These are phyloP conservation scores for Globisporangium paroecandrum DNA, from an alignment of 352 stramenopile species.

Conservation along the genomic window DNA sequence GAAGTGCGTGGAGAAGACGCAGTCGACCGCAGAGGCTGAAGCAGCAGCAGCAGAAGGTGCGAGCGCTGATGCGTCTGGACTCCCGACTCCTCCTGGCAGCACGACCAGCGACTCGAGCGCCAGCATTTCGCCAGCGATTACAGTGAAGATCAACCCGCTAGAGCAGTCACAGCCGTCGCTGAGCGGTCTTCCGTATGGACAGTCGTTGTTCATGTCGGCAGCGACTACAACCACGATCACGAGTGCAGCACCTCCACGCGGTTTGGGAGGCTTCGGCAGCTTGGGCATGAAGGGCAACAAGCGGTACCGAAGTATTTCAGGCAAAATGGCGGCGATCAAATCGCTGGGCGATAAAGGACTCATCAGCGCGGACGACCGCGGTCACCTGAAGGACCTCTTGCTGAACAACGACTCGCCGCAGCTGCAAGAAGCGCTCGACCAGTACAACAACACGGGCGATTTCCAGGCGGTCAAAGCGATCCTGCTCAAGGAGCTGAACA, in stretches of 20 bases:
- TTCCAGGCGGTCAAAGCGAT: conserved; percentile 73
- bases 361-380: conserved; percentile 65
- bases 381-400: conserved; percentile 71
- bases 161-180: neutral
- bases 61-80: too few relatives aligned
- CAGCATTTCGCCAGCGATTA: neutral
- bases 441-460: conserved; percentile 75
- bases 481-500: conserved; percentile 58
- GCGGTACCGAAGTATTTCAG: conserved; percentile 69
- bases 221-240: neutral
- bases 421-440: conserved; percentile 70
- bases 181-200: conserved; percentile 17
- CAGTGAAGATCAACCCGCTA: conserved; percentile 2
- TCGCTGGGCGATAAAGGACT: conserved; percentile 67
- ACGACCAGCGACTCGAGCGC: conserved; percentile 1
- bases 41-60: conserved; percentile 1
- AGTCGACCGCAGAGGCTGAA: neutral
- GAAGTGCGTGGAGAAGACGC: conserved; percentile 22
- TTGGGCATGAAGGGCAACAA: conserved; percentile 64
- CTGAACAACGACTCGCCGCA: conserved; percentile 75
- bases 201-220: conserved; percentile 12
- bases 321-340: conserved; percentile 85
- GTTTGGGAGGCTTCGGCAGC: conserved; percentile 24
- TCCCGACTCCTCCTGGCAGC: neutral
- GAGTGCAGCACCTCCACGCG: conserved; percentile 20